Conservation (phyloP, 2,329 filamentous ascomycete genomes). For the Pseudopyrenochaeta lycopersici region DNA sequence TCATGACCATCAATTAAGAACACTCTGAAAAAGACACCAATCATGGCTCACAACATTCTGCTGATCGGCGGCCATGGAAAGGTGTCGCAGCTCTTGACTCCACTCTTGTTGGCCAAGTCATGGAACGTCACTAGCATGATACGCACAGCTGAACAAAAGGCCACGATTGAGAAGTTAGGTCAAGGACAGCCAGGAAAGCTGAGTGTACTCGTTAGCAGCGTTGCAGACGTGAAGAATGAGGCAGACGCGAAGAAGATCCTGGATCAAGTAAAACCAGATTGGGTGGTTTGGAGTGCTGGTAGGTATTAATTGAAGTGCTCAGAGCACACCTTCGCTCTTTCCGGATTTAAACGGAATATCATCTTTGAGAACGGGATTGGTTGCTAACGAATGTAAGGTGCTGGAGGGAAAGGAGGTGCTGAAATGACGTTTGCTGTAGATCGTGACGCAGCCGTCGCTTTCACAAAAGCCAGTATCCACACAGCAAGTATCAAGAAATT, state of each 20-base stretch:
- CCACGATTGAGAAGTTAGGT: conserved; percentile 69
- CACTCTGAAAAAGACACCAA: neutral
- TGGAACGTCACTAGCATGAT: conserved; percentile 84
- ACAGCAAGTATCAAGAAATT: conserved; percentile 61
- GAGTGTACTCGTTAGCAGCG: conserved; percentile 72
- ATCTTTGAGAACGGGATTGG: neutral
- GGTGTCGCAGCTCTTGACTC: conserved; percentile 76
- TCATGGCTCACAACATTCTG: conserved; percentile 61
- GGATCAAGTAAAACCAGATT: conserved; percentile 68
- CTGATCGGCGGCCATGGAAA: conserved; percentile 86
- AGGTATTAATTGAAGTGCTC: conserved; percentile 23
- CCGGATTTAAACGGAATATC: neutral
- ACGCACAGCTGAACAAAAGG: conserved; percentile 73
- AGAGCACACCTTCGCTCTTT: neutral
- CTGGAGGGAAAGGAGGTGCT: conserved; percentile 64
- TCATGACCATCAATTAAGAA: neutral
- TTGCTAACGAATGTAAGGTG: conserved; percentile 50
- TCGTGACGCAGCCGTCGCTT: conserved; percentile 63
- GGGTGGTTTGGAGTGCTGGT: conserved; percentile 75
- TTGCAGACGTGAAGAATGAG: conserved; percentile 74
- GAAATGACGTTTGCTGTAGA: conserved; percentile 62
- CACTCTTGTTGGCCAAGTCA: conserved; percentile 74
- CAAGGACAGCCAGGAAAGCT: conserved; percentile 69
- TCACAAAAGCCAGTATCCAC: conserved; percentile 59
- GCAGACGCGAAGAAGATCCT: conserved; percentile 70